Base-by-base conservation (phyloP, 192 early-diverging fungal species). In the Geranomyces variabilis region DNA sequence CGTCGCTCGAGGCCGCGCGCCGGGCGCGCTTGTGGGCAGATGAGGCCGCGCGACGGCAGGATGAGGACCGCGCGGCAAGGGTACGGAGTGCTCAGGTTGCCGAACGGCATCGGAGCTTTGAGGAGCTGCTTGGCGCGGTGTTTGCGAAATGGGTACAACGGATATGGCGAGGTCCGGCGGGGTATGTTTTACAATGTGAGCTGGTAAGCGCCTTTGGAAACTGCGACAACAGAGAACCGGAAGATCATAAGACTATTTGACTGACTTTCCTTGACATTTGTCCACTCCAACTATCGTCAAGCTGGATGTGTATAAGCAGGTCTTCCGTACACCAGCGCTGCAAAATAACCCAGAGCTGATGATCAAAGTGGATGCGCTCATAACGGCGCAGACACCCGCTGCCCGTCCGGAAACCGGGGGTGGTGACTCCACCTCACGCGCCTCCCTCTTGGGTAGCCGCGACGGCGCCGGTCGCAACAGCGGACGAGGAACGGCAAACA, bases 101-200 rank as follows among this genome's bases (percentile, higher is more conserved):
- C 22, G 82, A 86, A 62, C 70, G 75, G 48, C 55, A 69, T 1
- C 28, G 46, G 28, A 60, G 71, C 8, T 82, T 82, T 44, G 53
- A 34, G 12, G 79, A 86, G 63, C 70, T 86, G 28, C 68, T 81
- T 33, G 60, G 73, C 6, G 78, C 82, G 8, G 61, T 78, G 1
- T 86, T 82, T 71, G 75, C 58, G 51, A 79, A 77, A 45, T 84
- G 82, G 82, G 63, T 71, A 10, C 44, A 34, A 24, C 76, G 74
- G 55, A 49, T 79, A 12, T 84, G 79, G 79, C 73, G 82, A 41
- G 41, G 72, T 2, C 49, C 46, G 30, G 67, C 75, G 21, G 82
- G 77, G 44, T 77, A 55, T 30, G 55, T 84, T 4, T 51, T 62
- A 0, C 75, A 77, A 26, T 44, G 10, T n/a, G 82, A 84, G 72